Evolutionary conservation across 2,329 filamentous ascomycete species (phyloP), one percentile per base, ranked within the genome.

Genomic region (Diplocarpon rosae): DNA sequence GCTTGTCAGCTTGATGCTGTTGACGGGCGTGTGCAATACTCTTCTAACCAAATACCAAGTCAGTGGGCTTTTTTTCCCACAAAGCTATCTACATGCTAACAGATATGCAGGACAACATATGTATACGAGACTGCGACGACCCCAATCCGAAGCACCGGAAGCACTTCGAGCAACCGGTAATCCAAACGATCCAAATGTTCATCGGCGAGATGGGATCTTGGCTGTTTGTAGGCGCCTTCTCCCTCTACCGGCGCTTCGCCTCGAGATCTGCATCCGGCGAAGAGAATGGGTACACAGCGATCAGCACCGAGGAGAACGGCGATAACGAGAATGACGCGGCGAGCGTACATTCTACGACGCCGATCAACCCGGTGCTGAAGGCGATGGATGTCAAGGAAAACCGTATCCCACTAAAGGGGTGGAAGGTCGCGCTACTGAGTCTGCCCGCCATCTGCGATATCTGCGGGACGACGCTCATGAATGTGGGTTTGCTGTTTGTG

Each of bases 101-200:
- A 15, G 30, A 16, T 29, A 11, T 37, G 15, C 34, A 88, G 85
- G 92, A 98, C 64, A 94, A 95, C 71, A 87, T 95, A 80, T 98
- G 92, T 67, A 85, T 96, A 33, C 76, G 84, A 53, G 79, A 96
- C 69, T 98, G 92, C 70, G 78, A 86, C 57, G 72, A 77, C 48
- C 70, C 75, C 16, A 69, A 86, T 57, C 75, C 77, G 9, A 73
- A 72, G 47, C 75, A 82, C 53, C 82, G 78, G 42, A 69, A 75
- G 51, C 75, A 76, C 56, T 96, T 98, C 66, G 87, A 95, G 64
- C 90, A 96, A 63, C 92, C 92, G 14, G 89, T 98, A 42, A 79
- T 96, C 43, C 92, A 98, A 64, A 96, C 92, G 52, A 79, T 87
- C 1, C 92, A 96, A 65, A 98, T 98, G 92, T 98, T 98, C 63